Base-by-base conservation (phyloP, 352 stramenopile genomes). In the Phytophthora hybrid region DNA sequence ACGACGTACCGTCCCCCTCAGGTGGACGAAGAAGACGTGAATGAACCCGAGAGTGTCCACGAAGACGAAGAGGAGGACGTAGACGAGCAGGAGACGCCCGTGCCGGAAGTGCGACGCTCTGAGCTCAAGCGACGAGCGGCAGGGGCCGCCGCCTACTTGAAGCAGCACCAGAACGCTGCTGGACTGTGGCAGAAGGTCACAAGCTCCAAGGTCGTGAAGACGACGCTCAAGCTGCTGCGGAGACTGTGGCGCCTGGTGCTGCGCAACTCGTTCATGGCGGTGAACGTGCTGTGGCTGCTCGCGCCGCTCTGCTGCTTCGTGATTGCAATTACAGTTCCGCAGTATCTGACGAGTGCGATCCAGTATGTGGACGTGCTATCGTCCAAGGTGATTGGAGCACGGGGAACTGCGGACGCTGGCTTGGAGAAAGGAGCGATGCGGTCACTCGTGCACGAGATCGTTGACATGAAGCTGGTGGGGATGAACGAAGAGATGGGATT, bases 231-330 rank as follows among this genome's bases (percentile, higher is more conserved):
- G 4, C 72, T 60, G 21, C 21, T 84, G 26, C 73, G 77, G 2
- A 74, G 76, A 32, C 65, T 90, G 47, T 93, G 80, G 83, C 78
- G 78, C 55, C 81, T 82, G 16, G 37, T 90, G 5, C 62, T 90
- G 21, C 87, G 82, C 59, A 90, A 93, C 34, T 90, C 83, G 37
- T 92, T 93, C 72, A 89, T 92, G 82, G 84, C 83, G 0, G 74
- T 85, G 61, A 94, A 94, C 57, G 81, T 93, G 19, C 23, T 93
- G 49, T 94, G 87, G 87, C 81, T 94, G 11, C 72, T 94, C 4
- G 77, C 85, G 14, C 87, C 87, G 14, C 69, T 94, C 4, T 88
- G 77, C 37, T 94, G 87, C 58, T 94, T 93, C 59, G 61, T 84
- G 5, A 77, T 94, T 62, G 87, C 87, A 18, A 88, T 94, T 65